Conservation (phyloP, 1,284 basidiomycete genomes). For the Caloboletus firmus region DNA sequence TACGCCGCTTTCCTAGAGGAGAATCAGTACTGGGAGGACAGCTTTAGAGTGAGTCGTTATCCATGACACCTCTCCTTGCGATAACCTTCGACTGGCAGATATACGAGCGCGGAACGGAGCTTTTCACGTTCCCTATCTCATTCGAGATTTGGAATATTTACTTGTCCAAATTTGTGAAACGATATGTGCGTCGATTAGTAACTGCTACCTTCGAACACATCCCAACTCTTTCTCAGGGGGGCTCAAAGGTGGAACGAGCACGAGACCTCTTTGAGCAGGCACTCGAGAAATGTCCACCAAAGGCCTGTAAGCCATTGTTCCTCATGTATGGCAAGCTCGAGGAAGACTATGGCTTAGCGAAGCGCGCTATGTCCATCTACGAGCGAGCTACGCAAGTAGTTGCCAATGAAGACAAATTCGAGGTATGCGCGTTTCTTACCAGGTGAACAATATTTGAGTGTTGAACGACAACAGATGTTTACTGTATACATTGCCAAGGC, state of each 20-base stretch:
- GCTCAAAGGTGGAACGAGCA: conserved; percentile 90
- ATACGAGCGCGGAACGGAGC: conserved; percentile 95
- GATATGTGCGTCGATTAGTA: conserved; percentile 68
- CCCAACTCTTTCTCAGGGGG: conserved; percentile 56
- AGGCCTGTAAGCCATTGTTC: conserved; percentile 93
- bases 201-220: background rate
- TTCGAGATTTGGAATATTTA: conserved; percentile 99
- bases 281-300: conserved; percentile 91
- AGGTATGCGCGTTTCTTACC: conserved; percentile 52
- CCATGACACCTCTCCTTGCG: background rate
- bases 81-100: conserved; percentile 48
- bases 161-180: conserved; percentile 94
- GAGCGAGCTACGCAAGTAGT: conserved; percentile 90
- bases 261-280: conserved; percentile 98
- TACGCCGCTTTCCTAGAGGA: conserved; percentile 97
- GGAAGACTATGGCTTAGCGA: conserved; percentile 93
- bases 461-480: conserved; percentile 70
- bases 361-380: conserved; percentile 94
- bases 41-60: conserved; percentile 82
- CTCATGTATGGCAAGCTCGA: conserved; percentile 95
- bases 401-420: conserved; percentile 89
- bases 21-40: conserved; percentile 97
- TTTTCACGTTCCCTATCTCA: conserved; percentile 97
- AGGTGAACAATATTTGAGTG: background rate
- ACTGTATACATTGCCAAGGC: conserved; percentile 98